phyloP scores from a whole-genome alignment of 2,329 filamentous ascomycete species.

The Stagonosporopsis rhizophila region DNA sequence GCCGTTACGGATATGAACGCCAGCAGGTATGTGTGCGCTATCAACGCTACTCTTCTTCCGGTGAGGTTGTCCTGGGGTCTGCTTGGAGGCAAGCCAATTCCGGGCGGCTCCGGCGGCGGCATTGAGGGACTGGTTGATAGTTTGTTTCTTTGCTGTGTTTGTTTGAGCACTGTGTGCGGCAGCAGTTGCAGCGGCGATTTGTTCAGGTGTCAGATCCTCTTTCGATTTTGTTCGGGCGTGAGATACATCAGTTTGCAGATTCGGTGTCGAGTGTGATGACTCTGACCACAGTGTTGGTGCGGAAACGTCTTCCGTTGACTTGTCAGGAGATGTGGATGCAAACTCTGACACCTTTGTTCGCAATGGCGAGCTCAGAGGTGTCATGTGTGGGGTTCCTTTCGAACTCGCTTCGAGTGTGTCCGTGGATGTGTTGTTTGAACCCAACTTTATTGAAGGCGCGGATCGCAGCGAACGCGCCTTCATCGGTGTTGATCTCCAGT shows the following conservation, averaged over 20 bases:
- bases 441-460: constrained; percentile 70
- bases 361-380: constrained; percentile 58
- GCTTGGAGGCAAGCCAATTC: constrained; percentile 63
- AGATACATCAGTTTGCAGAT: constrained; percentile 9
- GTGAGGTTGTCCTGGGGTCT: constrained; percentile 43
- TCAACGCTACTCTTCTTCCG: constrained; percentile 22
- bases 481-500: constrained; percentile 24
- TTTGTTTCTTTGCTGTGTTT: constrained; percentile 28
- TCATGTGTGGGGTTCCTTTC: constrained; percentile 65
- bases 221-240: constrained; percentile 27
- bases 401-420: constrained; percentile 64
- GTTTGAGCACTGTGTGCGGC: constrained; percentile 29
- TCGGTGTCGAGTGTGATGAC: constrained; percentile 22
- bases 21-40: constrained; percentile 17
- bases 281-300: constrained; percentile 35
- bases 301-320: constrained; percentile 27
- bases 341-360: constrained; percentile 42
- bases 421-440: constrained; percentile 69
- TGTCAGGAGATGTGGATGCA: constrained; percentile 20
- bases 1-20: constrained; percentile 18
- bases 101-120: constrained; percentile 64
- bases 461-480: constrained; percentile 66
- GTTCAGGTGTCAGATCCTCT: constrained; percentile 29
- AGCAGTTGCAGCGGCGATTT: constrained; percentile 31
- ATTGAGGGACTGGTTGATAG: constrained; percentile 47